A percentile compares a stretch with the other conserved stretches of the same genome.
Conservation (phyloP, 495 filamentous ascomycete species). For the Aeminium ludgeri region DNA sequence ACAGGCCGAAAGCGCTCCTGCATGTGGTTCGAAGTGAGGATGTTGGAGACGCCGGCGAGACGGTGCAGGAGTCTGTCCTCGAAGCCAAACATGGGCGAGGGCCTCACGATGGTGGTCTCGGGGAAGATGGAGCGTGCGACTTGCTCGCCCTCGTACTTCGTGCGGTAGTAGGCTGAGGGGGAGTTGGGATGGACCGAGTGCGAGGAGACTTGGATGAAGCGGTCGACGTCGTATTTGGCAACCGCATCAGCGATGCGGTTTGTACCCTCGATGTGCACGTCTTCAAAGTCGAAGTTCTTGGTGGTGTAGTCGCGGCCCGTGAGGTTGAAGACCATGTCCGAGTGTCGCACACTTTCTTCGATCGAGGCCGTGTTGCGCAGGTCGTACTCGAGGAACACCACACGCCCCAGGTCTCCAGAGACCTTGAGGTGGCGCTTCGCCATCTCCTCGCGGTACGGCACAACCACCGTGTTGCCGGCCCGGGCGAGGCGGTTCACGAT, state of each 20-base stretch:
- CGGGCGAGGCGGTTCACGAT: constrained; percentile 89
- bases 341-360: constrained; percentile 91
- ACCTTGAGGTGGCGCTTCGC: constrained; percentile 90
- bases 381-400: constrained; percentile 88
- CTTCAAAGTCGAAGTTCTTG: constrained; percentile 88
- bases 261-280: constrained; percentile 88
- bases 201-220: constrained; percentile 91
- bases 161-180: constrained; percentile 68
- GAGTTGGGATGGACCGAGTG: constrained; percentile 76
- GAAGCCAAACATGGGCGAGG: constrained; percentile 83
- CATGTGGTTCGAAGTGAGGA: constrained; percentile 85
- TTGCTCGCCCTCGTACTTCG: constrained; percentile 72
- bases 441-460: constrained; percentile 96
- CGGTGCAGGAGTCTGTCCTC: constrained; percentile 84
- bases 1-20: constrained; percentile 82
- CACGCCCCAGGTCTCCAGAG: constrained; percentile 75
- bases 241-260: constrained; percentile 89
- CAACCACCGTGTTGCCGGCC: constrained; percentile 50
- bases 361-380: constrained; percentile 89
- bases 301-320: constrained; percentile 87
- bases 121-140: constrained; percentile 83
- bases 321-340: constrained; percentile 93
- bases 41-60: constrained; percentile 58
- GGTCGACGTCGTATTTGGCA: constrained; percentile 96
- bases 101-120: constrained; percentile 93